A percentile compares a stretch with the other conserved stretches of the same genome.
These are phyloP conservation scores for Saccharomycopsis lassenensis DNA, from an alignment of 805 yeast genomes.

Conservation along the genomic window DNA sequence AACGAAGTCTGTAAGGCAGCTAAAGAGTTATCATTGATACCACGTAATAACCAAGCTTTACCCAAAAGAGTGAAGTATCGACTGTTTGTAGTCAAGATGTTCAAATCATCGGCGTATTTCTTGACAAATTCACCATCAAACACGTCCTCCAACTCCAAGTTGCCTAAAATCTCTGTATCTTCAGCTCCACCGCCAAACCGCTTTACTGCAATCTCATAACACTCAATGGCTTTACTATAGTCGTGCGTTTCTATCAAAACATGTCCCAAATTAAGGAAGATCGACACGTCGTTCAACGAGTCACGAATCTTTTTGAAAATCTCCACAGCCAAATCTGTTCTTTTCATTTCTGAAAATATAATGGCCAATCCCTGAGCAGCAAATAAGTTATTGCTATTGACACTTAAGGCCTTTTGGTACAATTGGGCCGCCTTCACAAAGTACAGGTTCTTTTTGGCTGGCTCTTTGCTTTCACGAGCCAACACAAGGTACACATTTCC, in stretches of 20 bases:
- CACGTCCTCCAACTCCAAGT: slow-evolving; percentile 4
- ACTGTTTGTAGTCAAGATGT: slow-evolving; percentile 38
- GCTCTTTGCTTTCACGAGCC: slow-evolving; percentile 62
- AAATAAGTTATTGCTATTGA: slow-evolving; percentile 78
- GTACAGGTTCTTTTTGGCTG: slow-evolving; percentile 43
- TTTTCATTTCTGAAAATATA: slow-evolving; percentile 76
- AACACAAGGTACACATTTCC: slow-evolving; percentile 78
- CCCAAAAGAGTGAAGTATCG: slow-evolving; percentile 65
- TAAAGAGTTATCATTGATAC: slow-evolving; percentile 51
- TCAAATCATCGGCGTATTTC: slow-evolving; percentile 28
- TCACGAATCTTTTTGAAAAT: slow-evolving; percentile 84
- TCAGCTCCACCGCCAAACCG: slow-evolving; percentile 31
- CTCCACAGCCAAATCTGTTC: slow-evolving; percentile 67
- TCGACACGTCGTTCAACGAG: slow-evolving; percentile 72
- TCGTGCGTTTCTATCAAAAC: slow-evolving; percentile 75
- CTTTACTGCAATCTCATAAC: slow-evolving; percentile 69
- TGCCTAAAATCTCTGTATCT: slow-evolving; percentile 2
- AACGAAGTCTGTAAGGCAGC: slow-evolving; percentile 52
- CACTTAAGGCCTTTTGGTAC: slow-evolving; percentile 74
- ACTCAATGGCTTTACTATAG: slow-evolving; percentile 76
- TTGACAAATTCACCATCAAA: slow-evolving; percentile 8
- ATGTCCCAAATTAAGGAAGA: slow-evolving; percentile 81
- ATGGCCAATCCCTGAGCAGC: slow-evolving; percentile 98
- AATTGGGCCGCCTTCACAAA: slow-evolving; percentile 87
- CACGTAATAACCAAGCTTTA: slow-evolving; percentile 81